Evolutionary conservation across 2,329 filamentous ascomycete species (phyloP).

Genomic region (Neonectria ditissima): DNA sequence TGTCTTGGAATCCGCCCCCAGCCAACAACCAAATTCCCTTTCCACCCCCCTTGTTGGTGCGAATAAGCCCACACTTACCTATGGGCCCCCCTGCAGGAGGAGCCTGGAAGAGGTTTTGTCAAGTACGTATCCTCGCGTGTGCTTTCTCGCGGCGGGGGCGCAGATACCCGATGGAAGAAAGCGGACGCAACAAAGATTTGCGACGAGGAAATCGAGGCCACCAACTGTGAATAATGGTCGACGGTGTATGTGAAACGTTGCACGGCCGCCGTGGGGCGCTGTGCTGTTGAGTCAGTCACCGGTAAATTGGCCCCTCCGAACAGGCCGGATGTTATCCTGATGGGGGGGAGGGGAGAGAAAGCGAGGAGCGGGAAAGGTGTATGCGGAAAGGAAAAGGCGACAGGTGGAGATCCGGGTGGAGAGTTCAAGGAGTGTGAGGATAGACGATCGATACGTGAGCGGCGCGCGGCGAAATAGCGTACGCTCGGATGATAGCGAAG

Average conservation of each 20-base stretch:
- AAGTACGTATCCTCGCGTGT: conserved; percentile 9
- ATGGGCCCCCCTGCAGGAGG: conserved; percentile 34
- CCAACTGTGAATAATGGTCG: not conserved
- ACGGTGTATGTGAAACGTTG: conserved; percentile 32
- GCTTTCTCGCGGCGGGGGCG: conserved; percentile 6
- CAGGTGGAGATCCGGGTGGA: conserved; percentile 19
- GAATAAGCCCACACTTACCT: conserved; percentile 42
- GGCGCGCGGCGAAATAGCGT: not conserved
- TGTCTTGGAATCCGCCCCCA: conserved; percentile 34
- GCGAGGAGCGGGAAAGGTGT: conserved; percentile 24
- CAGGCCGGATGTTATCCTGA: conserved; percentile 14
- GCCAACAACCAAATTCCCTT: conserved; percentile 33
- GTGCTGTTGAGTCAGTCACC: conserved; percentile 23
- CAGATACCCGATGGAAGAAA: conserved; percentile 10
- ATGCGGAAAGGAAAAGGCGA: conserved; percentile 34
- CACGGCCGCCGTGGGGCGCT: conserved; percentile 30
- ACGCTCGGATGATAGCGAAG: conserved; percentile 9
- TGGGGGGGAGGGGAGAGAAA: not conserved
- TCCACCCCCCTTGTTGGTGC: conserved; percentile 35
- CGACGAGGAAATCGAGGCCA: not conserved
- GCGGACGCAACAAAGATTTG: not conserved
- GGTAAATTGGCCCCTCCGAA: conserved; percentile 30
- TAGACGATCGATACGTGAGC: conserved; percentile 24
- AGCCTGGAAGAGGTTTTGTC: conserved; percentile 21
- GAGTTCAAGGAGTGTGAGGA: conserved; percentile 32